A percentile compares a stretch with the other conserved stretches of the same genome.
These are phyloP conservation scores for Sporothrix sp. DNA, from an alignment of 2,329 filamentous ascomycete genomes.

Conservation along the genomic window DNA sequence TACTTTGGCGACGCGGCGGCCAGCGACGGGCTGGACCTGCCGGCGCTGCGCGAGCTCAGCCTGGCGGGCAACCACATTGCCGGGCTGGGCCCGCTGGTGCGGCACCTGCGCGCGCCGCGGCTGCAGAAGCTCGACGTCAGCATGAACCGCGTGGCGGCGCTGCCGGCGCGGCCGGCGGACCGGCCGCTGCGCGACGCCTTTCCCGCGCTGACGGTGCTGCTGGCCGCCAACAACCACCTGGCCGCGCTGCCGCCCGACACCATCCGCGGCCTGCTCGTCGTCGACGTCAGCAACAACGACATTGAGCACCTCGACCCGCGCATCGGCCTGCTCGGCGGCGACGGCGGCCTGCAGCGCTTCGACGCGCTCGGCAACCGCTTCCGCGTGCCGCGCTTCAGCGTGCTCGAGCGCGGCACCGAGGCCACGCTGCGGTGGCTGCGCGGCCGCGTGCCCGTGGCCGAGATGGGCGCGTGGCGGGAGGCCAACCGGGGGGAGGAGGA, in stretches of 20 bases:
- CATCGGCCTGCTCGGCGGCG: slow-evolving; percentile 65
- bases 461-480: slow-evolving; percentile 47
- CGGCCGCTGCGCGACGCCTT: slow-evolving; percentile 51
- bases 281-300: slow-evolving; percentile 78
- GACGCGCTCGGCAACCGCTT: slow-evolving; percentile 82
- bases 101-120: slow-evolving; percentile 59
- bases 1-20: slow-evolving; percentile 41
- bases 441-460: slow-evolving; percentile 58
- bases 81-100: slow-evolving; percentile 55
- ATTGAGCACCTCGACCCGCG: slow-evolving; percentile 72
- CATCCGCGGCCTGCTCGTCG: slow-evolving; percentile 62
- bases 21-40: slow-evolving; percentile 57
- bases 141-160: slow-evolving; percentile 64
- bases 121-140: slow-evolving; percentile 73
- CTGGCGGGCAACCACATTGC: slow-evolving; percentile 65
- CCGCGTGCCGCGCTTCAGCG: slow-evolving; percentile 72
- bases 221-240: slow-evolving; percentile 73
- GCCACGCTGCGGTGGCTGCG: slow-evolving; percentile 72
- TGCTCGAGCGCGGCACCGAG: slow-evolving; percentile 80
- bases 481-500: slow-evolving; percentile 19
- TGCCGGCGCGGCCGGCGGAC: slow-evolving; percentile 57
- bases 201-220: slow-evolving; percentile 58
- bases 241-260: slow-evolving; percentile 61
- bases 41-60: slow-evolving; percentile 66
- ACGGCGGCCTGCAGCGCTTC: slow-evolving; percentile 50